Conservation (phyloP, 495 filamentous ascomycete genomes). For the Aspergillus ellipticus region DNA sequence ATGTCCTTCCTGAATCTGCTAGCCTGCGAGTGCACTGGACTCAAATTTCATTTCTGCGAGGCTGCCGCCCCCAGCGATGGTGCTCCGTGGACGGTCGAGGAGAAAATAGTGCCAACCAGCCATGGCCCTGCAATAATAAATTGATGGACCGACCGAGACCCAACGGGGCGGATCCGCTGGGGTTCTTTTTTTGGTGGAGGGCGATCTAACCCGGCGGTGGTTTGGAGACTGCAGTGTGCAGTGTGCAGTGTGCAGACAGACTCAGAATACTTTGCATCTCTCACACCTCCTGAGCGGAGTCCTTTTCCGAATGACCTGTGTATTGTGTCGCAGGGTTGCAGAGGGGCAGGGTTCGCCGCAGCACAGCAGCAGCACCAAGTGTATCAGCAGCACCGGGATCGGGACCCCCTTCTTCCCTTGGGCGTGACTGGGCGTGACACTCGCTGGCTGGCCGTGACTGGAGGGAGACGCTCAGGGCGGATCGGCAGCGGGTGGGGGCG, state of each 20-base stretch:
- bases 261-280: neutral
- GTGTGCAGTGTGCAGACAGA: too few species aligned
- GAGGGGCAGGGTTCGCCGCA: too few species aligned
- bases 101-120: too few species aligned
- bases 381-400: neutral
- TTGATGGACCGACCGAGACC: neutral
- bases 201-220: neutral
- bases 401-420: too few species aligned
- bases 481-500: slow-evolving; percentile 7
- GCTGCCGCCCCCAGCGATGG: too few species aligned
- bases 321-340: too few species aligned
- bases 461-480: neutral
- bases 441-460: too few species aligned
- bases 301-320: too few species aligned
- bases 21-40: neutral
- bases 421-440: too few species aligned
- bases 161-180: neutral
- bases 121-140: neutral
- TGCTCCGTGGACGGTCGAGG: too few species aligned
- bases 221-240: too few species aligned
- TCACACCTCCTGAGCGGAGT: neutral
- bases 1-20: too few species aligned
- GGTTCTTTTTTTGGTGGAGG: neutral
- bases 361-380: neutral
- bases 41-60: neutral